Conservation (phyloP, 768 basidiomycete species). For the Tylopilus cervinicoccineus region DNA sequence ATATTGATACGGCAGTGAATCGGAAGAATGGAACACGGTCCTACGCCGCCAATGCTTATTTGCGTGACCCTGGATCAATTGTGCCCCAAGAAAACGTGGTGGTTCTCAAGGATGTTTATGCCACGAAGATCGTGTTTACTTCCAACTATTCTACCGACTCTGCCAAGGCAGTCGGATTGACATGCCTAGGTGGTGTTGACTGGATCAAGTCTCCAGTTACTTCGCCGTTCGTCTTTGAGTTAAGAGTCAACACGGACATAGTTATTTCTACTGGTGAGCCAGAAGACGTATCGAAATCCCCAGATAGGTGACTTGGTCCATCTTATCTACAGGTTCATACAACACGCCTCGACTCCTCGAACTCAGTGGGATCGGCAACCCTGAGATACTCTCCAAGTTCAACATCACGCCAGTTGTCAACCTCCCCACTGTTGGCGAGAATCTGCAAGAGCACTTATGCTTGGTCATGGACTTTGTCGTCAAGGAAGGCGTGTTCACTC, state of each 20-base stretch:
- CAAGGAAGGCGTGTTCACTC: slow-evolving; percentile 10
- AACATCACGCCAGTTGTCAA: neutral
- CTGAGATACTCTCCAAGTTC: slow-evolving; percentile 8
- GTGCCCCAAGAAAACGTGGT: slow-evolving; percentile 11
- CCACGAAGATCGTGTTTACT: slow-evolving; percentile 12
- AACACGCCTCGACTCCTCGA: slow-evolving; percentile 20
- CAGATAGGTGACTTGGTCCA: neutral
- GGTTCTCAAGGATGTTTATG: slow-evolving; percentile 6
- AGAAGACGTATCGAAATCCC: neutral
- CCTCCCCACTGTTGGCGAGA: slow-evolving; percentile 19
- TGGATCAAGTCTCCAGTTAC: slow-evolving; percentile 1
- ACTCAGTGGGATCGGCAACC: slow-evolving; percentile 16
- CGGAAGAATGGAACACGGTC: slow-evolving; percentile 13
- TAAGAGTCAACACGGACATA: neutral
- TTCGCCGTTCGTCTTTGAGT: neutral
- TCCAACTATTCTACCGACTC: neutral
- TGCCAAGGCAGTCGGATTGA: slow-evolving; percentile 7
- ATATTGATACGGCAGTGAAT: slow-evolving; percentile 16
- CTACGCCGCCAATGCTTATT: slow-evolving; percentile 18
- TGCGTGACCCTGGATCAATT: slow-evolving; percentile 6
- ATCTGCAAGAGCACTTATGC: slow-evolving; percentile 16
- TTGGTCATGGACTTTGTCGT: slow-evolving; percentile 14
- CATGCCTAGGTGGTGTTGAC: slow-evolving; percentile 11
- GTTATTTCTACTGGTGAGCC: neutral
- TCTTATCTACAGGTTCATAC: slow-evolving; percentile 4